phyloP scores from a whole-genome alignment of 768 basidiomycete genomes.

The Tylopilus sp. region DNA sequence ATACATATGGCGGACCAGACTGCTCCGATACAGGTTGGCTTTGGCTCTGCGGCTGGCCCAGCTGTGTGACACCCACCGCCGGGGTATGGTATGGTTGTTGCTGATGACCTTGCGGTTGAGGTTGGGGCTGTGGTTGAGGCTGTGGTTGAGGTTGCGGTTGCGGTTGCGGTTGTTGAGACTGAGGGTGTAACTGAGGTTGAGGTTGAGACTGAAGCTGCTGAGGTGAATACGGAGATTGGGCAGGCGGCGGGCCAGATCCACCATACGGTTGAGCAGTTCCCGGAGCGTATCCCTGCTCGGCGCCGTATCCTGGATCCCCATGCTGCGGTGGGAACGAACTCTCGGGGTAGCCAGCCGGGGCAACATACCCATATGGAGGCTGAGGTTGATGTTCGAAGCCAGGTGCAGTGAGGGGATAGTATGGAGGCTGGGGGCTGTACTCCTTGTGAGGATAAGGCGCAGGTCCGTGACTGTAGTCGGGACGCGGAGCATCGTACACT shows the following conservation, averaged over 20 bases:
- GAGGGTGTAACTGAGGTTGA: slow-evolving; percentile 14
- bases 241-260: slow-evolving; percentile 23
- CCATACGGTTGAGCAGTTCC: slow-evolving; percentile 21
- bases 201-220: slow-evolving; percentile 26
- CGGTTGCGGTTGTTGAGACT: slow-evolving; percentile 9
- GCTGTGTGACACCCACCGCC: slow-evolving; percentile 6
- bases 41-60: slow-evolving; percentile 11
- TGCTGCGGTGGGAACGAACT: slow-evolving; percentile 26
- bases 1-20: slow-evolving; percentile 48
- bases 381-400: slow-evolving; percentile 42
- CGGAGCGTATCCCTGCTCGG: slow-evolving; percentile 21
- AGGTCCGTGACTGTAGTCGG: slow-evolving; percentile 27
- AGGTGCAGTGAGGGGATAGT: slow-evolving; percentile 37
- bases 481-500: slow-evolving; percentile 53
- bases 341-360: slow-evolving; percentile 25
- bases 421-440: slow-evolving; percentile 38
- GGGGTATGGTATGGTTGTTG: slow-evolving; percentile 20
- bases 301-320: slow-evolving; percentile 20
- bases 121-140: slow-evolving; percentile 24
- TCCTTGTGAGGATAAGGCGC: slow-evolving; percentile 29
- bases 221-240: slow-evolving; percentile 27
- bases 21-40: slow-evolving; percentile 19
- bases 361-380: slow-evolving; percentile 25
- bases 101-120: slow-evolving; percentile 29
- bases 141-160: slow-evolving; percentile 38